Evolutionary conservation across 1,284 basidiomycete species (phyloP), one percentile per base, ranked within the genome.

Genomic region (Rhizopogon parksii): DNA sequence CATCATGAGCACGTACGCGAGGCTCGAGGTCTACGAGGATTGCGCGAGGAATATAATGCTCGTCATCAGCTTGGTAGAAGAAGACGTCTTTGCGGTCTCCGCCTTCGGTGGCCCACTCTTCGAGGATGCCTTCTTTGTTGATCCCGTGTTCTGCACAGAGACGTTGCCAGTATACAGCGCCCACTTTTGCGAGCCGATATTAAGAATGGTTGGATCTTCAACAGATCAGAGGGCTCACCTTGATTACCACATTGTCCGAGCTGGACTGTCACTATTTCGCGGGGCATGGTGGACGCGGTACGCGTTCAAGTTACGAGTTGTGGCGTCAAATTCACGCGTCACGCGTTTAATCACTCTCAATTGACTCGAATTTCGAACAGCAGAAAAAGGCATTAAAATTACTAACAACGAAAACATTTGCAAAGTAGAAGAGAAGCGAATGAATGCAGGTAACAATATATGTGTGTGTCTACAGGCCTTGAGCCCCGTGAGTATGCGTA

Each of bases 31-130:
- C 96, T 51, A 99, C 86, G 21, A 99, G 79, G 56, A 99, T 95
- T 3, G 96, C 92, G 50, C 96, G 81, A 7, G 96, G 96, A 59
- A 99, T 95, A 68, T 99, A 99, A 65, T 98, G 95, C 67, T 99
- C 96, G 66, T 99, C 96, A 68, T 99, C 96, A 9, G 96, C 96
- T 68, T 99, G 96, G 69, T 99, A 99, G 73, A 99, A 99, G 73
- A 99, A 99, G 38, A 98, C 95, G 70, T 99, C 96, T 65, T 99
- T 99, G 60, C 96, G 78, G 70, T 99, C 96, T 3, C 91, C 89
- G 27, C 89, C 90, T 61, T 95, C 92, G 2, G 88, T 90, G 2
- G 92, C 92, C 89, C 90, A 95, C 57, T 96, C 93, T 68, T 96
- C 92, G 37, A 95, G 80, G 54, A 92, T 91, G 38, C 95, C 94